Percentiles rank a stretch among this genome's conserved stretches.
Evolutionary conservation across 2,329 filamentous ascomycete genomes (phyloP).

Genomic region (Sporothrix sp.): DNA sequence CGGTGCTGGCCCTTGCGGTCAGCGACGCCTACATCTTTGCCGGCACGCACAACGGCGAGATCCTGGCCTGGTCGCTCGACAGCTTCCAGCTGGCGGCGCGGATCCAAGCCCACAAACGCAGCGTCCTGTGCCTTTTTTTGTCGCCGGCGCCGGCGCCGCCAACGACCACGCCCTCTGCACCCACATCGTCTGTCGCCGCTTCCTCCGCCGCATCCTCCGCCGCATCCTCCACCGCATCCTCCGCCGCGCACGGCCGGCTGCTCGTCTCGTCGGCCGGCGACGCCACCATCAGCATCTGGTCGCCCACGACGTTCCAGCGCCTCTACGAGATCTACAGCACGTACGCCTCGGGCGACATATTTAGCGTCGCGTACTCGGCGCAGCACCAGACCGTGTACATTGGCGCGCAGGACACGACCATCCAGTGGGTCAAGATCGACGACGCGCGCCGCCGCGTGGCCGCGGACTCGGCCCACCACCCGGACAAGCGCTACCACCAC

Average conservation of each 20-base stretch:
- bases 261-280: slow-evolving; percentile 92
- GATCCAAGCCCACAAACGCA: slow-evolving; percentile 83
- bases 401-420: slow-evolving; percentile 87
- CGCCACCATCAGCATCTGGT: slow-evolving; percentile 91
- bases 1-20: slow-evolving; percentile 73
- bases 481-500: slow-evolving; percentile 66
- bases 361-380: slow-evolving; percentile 82
- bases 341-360: slow-evolving; percentile 91
- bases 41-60: slow-evolving; percentile 87
- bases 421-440: slow-evolving; percentile 80
- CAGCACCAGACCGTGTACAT: slow-evolving; percentile 76
- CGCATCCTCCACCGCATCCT: slow-evolving; percentile 40
- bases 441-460: slow-evolving; percentile 50
- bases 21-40: slow-evolving; percentile 78
- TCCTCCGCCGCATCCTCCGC: slow-evolving; percentile 43
- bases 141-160: slow-evolving; percentile 51
- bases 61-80: slow-evolving; percentile 80
- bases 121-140: slow-evolving; percentile 75
- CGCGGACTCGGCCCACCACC: slow-evolving; percentile 58
- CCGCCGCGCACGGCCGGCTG: slow-evolving; percentile 36
- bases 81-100: slow-evolving; percentile 73
- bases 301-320: slow-evolving; percentile 61
- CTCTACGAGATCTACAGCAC: slow-evolving; percentile 86
- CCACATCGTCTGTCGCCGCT: not conserved
- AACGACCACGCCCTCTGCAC: slow-evolving; percentile 49